Evolutionary conservation across 371 early-diverging fungal species (phyloP).

Genomic region (Mucor velutinosus): DNA sequence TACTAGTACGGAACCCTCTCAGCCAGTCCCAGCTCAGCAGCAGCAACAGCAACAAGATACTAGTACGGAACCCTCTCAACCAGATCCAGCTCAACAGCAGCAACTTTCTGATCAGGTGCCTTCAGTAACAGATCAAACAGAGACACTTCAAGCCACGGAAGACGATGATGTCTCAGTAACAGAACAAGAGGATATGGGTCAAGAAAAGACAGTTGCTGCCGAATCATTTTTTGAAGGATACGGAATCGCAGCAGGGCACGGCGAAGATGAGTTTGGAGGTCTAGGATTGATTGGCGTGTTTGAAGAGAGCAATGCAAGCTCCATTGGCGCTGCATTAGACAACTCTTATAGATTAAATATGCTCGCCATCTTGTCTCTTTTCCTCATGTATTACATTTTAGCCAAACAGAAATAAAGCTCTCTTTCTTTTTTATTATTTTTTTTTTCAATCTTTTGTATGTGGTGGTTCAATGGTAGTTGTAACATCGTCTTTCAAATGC

Average conservation of each 20-base stretch:
- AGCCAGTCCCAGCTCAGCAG: too few relatives aligned
- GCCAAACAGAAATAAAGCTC: neutral
- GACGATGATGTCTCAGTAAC: neutral
- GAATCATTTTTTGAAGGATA: slow-evolving; percentile 12
- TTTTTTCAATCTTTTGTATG: slow-evolving; percentile 7
- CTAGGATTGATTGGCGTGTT: slow-evolving; percentile 17
- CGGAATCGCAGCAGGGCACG: slow-evolving; percentile 21
- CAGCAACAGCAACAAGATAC: neutral
- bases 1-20: neutral
- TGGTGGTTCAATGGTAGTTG: slow-evolving; percentile 7
- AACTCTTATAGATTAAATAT: neutral
- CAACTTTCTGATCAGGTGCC: neutral
- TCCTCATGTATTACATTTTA: neutral
- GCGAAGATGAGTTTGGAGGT: slow-evolving; percentile 19
- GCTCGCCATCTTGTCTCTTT: neutral
- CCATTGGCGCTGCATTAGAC: neutral
- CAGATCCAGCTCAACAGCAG: neutral
- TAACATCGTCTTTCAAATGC: slow-evolving; percentile 14
- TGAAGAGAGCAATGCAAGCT: slow-evolving; percentile 3
- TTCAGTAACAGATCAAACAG: neutral
- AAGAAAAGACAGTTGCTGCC: neutral
- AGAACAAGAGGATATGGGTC: neutral
- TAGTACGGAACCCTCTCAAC: too few relatives aligned
- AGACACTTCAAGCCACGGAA: neutral
- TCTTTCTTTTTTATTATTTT: neutral